Evolutionary conservation across 1,284 basidiomycete species (phyloP).

Genomic region (Peniophora sp.): DNA sequence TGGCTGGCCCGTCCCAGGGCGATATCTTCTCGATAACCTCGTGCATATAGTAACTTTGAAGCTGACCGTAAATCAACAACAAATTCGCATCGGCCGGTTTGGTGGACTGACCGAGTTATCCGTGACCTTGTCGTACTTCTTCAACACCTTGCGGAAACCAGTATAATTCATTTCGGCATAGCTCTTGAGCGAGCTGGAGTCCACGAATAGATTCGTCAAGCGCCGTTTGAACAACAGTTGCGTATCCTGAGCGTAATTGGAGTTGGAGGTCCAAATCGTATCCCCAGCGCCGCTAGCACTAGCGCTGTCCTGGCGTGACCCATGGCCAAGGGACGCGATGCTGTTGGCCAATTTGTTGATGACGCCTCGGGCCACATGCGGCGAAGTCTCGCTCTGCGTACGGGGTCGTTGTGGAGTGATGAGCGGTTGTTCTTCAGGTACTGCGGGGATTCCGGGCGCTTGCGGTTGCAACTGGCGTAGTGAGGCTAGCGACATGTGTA

Average conservation of each 20-base stretch:
- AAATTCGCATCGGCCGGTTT: no score
- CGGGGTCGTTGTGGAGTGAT: constrained; percentile 5
- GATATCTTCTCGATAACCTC: constrained; percentile 60
- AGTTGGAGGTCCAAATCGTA: constrained; percentile 74
- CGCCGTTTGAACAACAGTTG: constrained; percentile 88
- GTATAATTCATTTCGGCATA: constrained; percentile 93
- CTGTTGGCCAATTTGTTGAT: constrained; percentile 47
- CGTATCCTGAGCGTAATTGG: constrained; percentile 84
- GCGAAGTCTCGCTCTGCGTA: constrained; percentile 20
- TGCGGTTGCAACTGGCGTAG: constrained; percentile 17
- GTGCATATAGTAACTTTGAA: constrained; percentile 81
- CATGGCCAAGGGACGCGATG: constrained; percentile 29
- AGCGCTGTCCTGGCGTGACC: not conserved
- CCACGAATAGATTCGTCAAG: constrained; percentile 83
- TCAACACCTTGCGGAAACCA: constrained; percentile 94
- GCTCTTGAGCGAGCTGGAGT: constrained; percentile 79
- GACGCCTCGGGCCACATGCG: constrained; percentile 30
- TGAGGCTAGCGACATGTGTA: constrained; percentile 32
- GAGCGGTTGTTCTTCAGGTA: constrained; percentile 12
- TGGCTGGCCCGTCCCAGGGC: constrained; percentile 64
- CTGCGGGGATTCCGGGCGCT: constrained; percentile 5
- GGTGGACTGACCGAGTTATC: constrained; percentile 52
- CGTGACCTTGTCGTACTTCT: constrained; percentile 98
- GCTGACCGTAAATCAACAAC: constrained; percentile 28
- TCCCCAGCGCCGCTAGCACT: constrained; percentile 19